These are phyloP conservation scores for Rhodotorula sp. DNA, from an alignment of 1,284 basidiomycete genomes.

Conservation along the genomic window DNA sequence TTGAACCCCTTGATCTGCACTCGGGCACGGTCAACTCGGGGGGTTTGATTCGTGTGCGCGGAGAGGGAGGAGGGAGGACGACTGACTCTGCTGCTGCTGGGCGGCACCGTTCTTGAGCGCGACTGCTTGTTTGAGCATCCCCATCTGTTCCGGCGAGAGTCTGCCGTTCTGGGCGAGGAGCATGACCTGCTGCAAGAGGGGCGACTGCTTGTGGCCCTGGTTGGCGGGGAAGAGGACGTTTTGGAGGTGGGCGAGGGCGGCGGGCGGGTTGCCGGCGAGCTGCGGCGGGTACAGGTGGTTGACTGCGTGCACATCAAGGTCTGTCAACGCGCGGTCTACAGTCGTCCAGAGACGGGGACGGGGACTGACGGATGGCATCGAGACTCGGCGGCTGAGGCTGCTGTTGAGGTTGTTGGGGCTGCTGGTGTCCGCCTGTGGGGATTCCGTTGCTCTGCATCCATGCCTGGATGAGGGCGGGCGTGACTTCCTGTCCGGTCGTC, in stretches of 20 bases:
- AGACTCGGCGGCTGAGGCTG: conserved; percentile 21
- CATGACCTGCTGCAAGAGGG: conserved; percentile 37
- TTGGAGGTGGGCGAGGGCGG: conserved; percentile 34
- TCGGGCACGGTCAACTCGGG: not conserved
- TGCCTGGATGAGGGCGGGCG: conserved; percentile 29
- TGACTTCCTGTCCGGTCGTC: conserved; percentile 36
- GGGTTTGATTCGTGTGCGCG: not conserved
- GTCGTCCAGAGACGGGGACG: not conserved
- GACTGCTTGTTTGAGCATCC: conserved; percentile 31
- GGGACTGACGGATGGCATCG: conserved; percentile 20
- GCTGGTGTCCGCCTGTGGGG: not conserved
- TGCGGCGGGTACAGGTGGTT: conserved; percentile 38
- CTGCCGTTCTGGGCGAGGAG: conserved; percentile 31
- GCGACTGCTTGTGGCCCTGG: conserved; percentile 18
- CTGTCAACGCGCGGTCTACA: not conserved
- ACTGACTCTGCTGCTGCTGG: not conserved
- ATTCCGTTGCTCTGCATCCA: conserved; percentile 35
- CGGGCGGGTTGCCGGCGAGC: conserved; percentile 27
- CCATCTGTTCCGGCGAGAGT: conserved; percentile 37
- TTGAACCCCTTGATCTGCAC: conserved; percentile 4
- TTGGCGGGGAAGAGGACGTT: conserved; percentile 38
- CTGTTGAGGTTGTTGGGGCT: not conserved
- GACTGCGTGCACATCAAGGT: conserved; percentile 24
- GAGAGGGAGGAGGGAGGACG: not conserved
- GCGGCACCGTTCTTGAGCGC: conserved; percentile 23